A percentile compares a stretch with the other conserved stretches of the same genome.
These are phyloP conservation scores for Astragalus glycyphyllos DNA, from an alignment of 306 rosid genomes.

Conservation along the genomic window DNA sequence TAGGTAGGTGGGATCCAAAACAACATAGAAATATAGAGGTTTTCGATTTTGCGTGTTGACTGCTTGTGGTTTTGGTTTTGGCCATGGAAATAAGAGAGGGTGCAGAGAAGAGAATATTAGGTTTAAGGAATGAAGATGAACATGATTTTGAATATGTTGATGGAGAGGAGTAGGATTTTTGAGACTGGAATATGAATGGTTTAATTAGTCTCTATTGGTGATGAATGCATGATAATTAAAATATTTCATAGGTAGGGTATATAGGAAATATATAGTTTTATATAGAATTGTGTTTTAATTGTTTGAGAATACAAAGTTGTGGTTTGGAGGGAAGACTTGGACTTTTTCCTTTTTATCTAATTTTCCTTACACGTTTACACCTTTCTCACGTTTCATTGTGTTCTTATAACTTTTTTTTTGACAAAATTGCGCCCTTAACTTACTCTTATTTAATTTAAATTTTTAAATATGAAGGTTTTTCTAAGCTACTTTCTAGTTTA, in stretches of 20 bases:
- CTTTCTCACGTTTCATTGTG: slow-evolving; percentile 46
- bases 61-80: slow-evolving; percentile 38
- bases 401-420: background rate
- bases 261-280: slow-evolving; percentile 20
- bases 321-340: slow-evolving; percentile 52
- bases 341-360: slow-evolving; percentile 39
- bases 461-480: slow-evolving; percentile 4
- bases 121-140: background rate
- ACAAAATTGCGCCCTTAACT: no score
- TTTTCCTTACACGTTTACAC: slow-evolving; percentile 43
- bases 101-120: slow-evolving; percentile 13
- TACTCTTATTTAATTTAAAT: background rate
- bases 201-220: slow-evolving; percentile 16
- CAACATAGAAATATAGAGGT: slow-evolving; percentile 51
- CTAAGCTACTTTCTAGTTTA: slow-evolving; percentile 18
- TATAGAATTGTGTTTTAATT: slow-evolving; percentile 20
- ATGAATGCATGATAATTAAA: slow-evolving; percentile 40
- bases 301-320: slow-evolving; percentile 21
- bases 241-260: background rate
- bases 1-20: slow-evolving; percentile 46
- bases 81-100: slow-evolving; percentile 57
- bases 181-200: background rate
- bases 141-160: background rate
- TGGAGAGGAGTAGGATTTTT: slow-evolving; percentile 13
- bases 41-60: slow-evolving; percentile 40